Evolutionary conservation across 768 basidiomycete genomes (phyloP).

Genomic region (Macrolepiota fuliginosa): DNA sequence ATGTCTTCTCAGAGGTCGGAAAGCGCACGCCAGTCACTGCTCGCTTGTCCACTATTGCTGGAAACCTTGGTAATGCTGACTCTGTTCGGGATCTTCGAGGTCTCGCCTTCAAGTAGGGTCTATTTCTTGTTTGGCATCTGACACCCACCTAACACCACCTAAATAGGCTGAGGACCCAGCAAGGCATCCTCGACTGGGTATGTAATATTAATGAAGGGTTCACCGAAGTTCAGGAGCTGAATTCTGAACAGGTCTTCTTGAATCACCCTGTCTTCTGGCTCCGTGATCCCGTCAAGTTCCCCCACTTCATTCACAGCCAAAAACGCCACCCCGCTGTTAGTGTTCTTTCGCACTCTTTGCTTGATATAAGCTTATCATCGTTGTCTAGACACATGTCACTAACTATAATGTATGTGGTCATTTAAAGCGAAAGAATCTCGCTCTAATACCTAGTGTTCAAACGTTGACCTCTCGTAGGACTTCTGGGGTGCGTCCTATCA

Average conservation of each 20-base stretch:
- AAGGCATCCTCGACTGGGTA: constrained; percentile 33
- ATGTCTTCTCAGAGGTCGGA: constrained; percentile 27
- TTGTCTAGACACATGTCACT: neutral
- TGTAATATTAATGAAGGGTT: neutral
- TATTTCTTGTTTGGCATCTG: neutral
- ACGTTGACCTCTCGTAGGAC: neutral
- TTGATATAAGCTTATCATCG: neutral
- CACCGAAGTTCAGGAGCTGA: neutral
- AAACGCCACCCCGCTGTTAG: constrained; percentile 50
- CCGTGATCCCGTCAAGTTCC: constrained; percentile 45
- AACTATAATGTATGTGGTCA: neutral
- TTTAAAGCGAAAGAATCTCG: neutral
- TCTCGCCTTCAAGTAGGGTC: constrained; percentile 41
- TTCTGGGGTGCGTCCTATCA: neutral
- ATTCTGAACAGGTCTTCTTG: constrained; percentile 24
- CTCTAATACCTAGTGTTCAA: neutral
- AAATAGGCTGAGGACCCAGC: constrained; percentile 31
- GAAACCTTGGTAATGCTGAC: constrained; percentile 50
- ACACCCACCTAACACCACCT: constrained; percentile 14
- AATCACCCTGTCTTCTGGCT: constrained; percentile 50
- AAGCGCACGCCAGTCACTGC: constrained; percentile 33
- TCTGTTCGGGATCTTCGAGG: constrained; percentile 50
- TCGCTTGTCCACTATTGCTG: constrained; percentile 55
- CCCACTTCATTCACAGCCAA: constrained; percentile 45
- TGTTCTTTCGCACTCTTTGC: neutral